Evolutionary conservation across 495 filamentous ascomycete species (phyloP).

Genomic region (Oidiodendron maius): DNA sequence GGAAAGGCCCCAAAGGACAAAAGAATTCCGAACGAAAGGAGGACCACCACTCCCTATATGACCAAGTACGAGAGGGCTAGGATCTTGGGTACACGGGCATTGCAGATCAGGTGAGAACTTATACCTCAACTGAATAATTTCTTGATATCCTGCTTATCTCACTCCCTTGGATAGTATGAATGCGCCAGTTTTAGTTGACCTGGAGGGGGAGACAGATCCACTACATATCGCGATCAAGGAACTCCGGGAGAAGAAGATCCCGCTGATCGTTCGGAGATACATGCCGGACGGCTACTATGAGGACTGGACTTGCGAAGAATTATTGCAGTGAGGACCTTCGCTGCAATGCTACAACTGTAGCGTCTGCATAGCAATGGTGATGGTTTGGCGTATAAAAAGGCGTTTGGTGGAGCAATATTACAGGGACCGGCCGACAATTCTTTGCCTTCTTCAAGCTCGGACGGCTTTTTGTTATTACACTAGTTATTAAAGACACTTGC

Average conservation of each 20-base stretch:
- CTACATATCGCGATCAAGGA: slow-evolving; percentile 97
- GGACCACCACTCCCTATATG: slow-evolving; percentile 96
- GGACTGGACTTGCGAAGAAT: slow-evolving; percentile 97
- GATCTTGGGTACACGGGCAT: slow-evolving; percentile 83
- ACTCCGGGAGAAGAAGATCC: slow-evolving; percentile 96
- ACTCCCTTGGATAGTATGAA: slow-evolving; percentile 68
- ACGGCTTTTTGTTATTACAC: neutral
- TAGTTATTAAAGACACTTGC: neutral
- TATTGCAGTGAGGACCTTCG: slow-evolving; percentile 56
- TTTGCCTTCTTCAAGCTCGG: neutral
- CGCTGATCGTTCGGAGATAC: slow-evolving; percentile 88
- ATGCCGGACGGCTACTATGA: slow-evolving; percentile 97
- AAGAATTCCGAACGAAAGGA: slow-evolving; percentile 82
- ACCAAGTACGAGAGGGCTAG: slow-evolving; percentile 97
- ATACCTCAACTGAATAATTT: neutral
- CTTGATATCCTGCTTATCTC: slow-evolving; percentile 1
- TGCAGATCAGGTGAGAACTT: slow-evolving; percentile 85
- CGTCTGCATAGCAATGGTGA: neutral
- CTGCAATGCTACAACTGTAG: too few relatives aligned
- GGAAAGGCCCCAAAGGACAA: slow-evolving; percentile 69
- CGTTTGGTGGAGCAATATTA: slow-evolving; percentile 14
- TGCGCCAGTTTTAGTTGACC: slow-evolving; percentile 90
- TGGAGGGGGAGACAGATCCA: slow-evolving; percentile 97
- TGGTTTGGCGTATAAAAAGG: slow-evolving; percentile 20
- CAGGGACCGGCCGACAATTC: neutral